These are phyloP conservation scores for Cyclotella baltica DNA, from an alignment of 108 stramenopile species.

Conservation along the genomic window DNA sequence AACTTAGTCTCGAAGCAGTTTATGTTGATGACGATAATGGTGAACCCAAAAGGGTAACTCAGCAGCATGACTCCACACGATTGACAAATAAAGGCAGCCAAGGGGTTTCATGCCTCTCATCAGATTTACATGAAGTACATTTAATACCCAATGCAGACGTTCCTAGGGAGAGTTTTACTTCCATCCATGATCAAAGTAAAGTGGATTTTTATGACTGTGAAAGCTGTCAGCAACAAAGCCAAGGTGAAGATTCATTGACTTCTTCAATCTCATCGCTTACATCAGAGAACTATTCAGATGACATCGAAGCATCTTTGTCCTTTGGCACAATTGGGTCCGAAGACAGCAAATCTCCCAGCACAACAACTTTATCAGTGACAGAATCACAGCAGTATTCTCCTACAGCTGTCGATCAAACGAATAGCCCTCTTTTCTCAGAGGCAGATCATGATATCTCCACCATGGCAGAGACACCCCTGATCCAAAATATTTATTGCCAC, in stretches of 20 bases:
- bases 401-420: background rate
- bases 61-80: too few relatives aligned
- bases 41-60: too few relatives aligned
- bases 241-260: constrained; percentile 10
- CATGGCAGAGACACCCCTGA: background rate
- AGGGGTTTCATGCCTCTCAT: too few relatives aligned
- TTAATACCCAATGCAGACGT: too few relatives aligned
- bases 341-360: background rate
- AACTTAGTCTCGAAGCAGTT: too few relatives aligned
- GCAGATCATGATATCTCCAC: constrained; percentile 11
- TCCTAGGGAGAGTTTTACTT: background rate
- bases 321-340: background rate
- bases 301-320: constrained; percentile 20
- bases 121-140: too few relatives aligned
- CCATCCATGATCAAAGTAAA: background rate
- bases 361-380: background rate
- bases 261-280: constrained; percentile 37
- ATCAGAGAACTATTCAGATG: constrained; percentile 5
- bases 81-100: too few relatives aligned
- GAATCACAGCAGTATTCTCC: background rate
- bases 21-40: too few relatives aligned
- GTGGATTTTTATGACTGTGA: background rate
- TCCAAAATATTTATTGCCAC: constrained; percentile 8
- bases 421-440: background rate
- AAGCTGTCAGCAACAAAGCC: constrained; percentile 12